phyloP scores from a whole-genome alignment of 2,329 filamentous ascomycete species.

The Davidsoniella eucalypti region DNA sequence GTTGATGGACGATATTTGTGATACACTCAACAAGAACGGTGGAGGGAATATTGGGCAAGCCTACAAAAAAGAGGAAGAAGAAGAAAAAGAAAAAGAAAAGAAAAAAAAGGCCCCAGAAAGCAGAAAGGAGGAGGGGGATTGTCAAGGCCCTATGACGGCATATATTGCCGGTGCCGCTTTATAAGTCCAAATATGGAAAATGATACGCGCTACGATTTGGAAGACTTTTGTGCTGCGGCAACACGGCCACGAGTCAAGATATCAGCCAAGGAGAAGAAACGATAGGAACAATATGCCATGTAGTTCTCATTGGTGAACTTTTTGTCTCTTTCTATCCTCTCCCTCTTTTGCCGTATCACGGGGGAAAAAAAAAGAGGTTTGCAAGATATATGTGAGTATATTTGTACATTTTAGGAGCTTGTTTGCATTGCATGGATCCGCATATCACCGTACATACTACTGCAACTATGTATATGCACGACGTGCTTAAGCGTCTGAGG shows the following conservation, averaged over 20 bases:
- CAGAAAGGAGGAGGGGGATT: background rate
- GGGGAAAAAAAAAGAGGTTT: background rate
- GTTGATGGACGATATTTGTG: too few species aligned
- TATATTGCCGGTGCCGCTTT: too few species aligned
- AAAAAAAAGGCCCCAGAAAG: background rate
- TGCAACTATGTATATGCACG: background rate
- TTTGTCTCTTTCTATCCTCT: background rate
- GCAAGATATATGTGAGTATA: background rate
- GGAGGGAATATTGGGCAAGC: background rate
- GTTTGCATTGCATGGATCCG: background rate
- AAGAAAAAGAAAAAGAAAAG: background rate
- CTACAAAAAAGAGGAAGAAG: background rate
- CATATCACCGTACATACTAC: background rate
- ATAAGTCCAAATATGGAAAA: too few species aligned
- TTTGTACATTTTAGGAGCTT: background rate
- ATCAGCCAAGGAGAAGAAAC: too few species aligned
- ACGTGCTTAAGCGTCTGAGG: constrained; percentile 3
- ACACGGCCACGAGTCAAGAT: too few species aligned
- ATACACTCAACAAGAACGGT: background rate
- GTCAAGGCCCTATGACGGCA: background rate
- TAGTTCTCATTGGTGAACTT: too few species aligned
- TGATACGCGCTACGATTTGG: too few species aligned
- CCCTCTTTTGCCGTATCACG: too few species aligned
- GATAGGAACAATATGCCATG: too few species aligned
- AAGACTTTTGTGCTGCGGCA: too few species aligned